Evolutionary conservation across 192 early-diverging fungal genomes (phyloP).

Genomic region (Backusella morwellensis): DNA sequence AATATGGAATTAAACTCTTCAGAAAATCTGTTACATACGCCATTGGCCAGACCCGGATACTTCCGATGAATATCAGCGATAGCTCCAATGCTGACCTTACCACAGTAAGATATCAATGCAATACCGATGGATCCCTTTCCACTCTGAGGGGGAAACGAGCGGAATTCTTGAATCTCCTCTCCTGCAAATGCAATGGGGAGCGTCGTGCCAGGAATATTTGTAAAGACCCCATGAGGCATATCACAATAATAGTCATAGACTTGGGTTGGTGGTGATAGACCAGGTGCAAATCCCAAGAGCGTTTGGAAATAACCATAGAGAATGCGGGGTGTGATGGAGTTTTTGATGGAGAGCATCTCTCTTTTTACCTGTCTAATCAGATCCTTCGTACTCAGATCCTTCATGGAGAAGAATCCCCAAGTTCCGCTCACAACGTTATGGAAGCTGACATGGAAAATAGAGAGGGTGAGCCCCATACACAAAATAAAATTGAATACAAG

Average conservation of each 20-base stretch:
- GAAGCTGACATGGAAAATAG: conserved; percentile 15
- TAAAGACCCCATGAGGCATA: conserved; percentile 29
- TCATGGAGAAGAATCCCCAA: conserved; percentile 32
- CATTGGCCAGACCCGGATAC: conserved; percentile 10
- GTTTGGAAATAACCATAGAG: conserved; percentile 11
- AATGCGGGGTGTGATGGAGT: conserved; percentile 8
- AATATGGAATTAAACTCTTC: conserved; percentile 16
- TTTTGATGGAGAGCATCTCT: conserved; percentile 27
- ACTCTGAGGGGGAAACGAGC: conserved; percentile 17
- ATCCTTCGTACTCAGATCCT: conserved; percentile 17
- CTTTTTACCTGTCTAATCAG: conserved; percentile 20
- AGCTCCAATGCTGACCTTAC: conserved; percentile 20
- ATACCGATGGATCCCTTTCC: conserved; percentile 29
- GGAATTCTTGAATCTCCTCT: conserved; percentile 24
- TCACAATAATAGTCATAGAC: not conserved
- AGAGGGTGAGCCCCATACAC: not conserved
- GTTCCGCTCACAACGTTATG: conserved; percentile 28
- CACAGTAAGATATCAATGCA: conserved; percentile 29
- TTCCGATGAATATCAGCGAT: conserved; percentile 20
- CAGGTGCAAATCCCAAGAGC: conserved; percentile 9
- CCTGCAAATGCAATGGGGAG: conserved; percentile 31
- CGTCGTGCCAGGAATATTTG: conserved; percentile 34
- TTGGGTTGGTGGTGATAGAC: not conserved
- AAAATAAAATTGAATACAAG: not conserved
- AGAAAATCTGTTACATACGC: conserved; percentile 7